These are phyloP conservation scores for Cytospora chrysosperma DNA, from an alignment of 2,329 filamentous ascomycete genomes.

Conservation along the genomic window DNA sequence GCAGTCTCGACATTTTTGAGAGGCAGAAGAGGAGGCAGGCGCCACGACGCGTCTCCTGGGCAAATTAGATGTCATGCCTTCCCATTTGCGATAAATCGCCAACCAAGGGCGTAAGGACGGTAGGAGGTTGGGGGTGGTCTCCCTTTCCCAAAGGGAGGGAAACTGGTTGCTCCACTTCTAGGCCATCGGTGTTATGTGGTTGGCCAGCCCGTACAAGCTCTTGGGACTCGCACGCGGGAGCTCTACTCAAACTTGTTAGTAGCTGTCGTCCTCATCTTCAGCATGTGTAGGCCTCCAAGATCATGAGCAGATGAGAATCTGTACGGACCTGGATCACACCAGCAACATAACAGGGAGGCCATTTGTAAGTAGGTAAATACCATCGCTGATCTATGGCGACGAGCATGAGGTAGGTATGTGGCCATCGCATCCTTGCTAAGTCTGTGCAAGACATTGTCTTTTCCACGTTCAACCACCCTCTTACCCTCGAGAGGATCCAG, in stretches of 20 bases:
- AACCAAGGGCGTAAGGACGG: not conserved
- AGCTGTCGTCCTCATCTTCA: no score
- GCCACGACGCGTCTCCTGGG: not conserved
- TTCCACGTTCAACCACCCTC: not conserved
- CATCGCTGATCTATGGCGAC: not conserved
- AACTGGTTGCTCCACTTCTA: not conserved
- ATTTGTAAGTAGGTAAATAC: no score
- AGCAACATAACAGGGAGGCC: no score
- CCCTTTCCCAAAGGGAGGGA: not conserved
- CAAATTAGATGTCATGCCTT: not conserved
- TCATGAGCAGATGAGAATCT: no score
- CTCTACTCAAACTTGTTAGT: no score
- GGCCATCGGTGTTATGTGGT: not conserved
- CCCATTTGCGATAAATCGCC: not conserved
- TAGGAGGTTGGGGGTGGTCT: not conserved
- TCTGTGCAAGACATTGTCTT: not conserved
- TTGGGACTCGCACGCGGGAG: not conserved
- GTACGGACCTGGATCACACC: no score
- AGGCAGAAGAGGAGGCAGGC: not conserved
- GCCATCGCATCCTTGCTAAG: not conserved
- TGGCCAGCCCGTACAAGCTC: not conserved
- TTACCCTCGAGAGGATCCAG: not conserved
- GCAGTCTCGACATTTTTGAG: no score
- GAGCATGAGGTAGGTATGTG: not conserved
- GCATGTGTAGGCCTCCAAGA: no score